Conservation (phyloP, 139 green algal species). For the Ettlia oleoabundans region DNA sequence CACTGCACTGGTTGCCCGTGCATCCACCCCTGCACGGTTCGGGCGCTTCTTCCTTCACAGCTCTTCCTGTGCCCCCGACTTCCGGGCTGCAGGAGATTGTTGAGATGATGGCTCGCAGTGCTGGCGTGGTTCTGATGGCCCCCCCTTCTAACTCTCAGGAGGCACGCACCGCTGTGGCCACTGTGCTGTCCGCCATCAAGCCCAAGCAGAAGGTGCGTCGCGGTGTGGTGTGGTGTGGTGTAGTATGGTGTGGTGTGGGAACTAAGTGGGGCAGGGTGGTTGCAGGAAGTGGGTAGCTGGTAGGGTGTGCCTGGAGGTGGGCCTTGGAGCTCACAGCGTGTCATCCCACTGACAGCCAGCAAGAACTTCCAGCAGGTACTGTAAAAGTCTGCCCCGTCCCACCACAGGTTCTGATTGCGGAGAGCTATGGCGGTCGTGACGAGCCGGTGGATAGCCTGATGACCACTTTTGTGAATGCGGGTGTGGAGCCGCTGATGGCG, state of each 20-base stretch:
- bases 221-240: conserved; percentile 13
- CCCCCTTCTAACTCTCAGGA: conserved; percentile 64
- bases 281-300: too few relatives aligned
- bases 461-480: conserved; percentile 64
- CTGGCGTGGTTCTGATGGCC: conserved; percentile 88
- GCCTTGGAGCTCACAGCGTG: too few relatives aligned
- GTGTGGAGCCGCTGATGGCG: conserved; percentile 59
- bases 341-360: too few relatives aligned
- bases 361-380: too few relatives aligned
- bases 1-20: too few relatives aligned
- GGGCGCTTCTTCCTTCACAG: neutral
- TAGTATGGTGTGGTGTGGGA: neutral
- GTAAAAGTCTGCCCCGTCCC: too few relatives aligned
- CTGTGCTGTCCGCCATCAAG: conserved; percentile 80
- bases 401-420: too few relatives aligned
- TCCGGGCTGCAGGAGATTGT: conserved; percentile 86
- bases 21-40: neutral
- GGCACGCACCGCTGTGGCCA: conserved; percentile 67
- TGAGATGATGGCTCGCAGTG: conserved; percentile 65
- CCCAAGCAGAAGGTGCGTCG: conserved; percentile 85
- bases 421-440: conserved; percentile 92
- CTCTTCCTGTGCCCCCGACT: neutral
- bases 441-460: conserved; percentile 93
- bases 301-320: too few relatives aligned
- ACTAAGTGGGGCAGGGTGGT: too few relatives aligned